Evolutionary conservation across 768 basidiomycete genomes (phyloP), one percentile per base, ranked within the genome.

Genomic region (Mycena alexandri): DNA sequence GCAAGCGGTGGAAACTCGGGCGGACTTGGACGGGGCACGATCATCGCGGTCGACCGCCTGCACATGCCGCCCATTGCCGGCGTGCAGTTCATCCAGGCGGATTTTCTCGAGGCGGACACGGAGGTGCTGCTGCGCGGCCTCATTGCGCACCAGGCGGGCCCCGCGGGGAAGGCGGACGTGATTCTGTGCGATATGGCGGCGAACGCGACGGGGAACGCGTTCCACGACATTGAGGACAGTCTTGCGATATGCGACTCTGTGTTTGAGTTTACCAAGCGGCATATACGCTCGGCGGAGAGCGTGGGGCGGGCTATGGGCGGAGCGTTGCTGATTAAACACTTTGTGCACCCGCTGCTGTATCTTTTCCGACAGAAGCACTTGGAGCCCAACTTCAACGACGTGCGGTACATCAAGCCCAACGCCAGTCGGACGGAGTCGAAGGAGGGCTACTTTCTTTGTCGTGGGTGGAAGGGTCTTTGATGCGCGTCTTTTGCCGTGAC

Each of bases 101-200:
- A 98, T 79, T 98, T 98, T 70, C 85, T 97, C 11, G 78, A 84
- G 0, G 81, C 86, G 0, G 76, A 81, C 24, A 86, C 90, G 0
- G 84, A 84, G 42, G 63, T 64, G 4, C 74, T 79, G 25, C 80
- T 95, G 29, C 78, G 78, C n/a, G 72, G 75, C 25, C 21, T 66
- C 19, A 61, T 62, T 41, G 29, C 46, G 53, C 29, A 41, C 11
- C 75, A 73, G 19, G 71, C 71, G 42, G 77, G 79, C 63, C 65
- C 73, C 0, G 75, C 76, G 3, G 79, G 78, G 19, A 86, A 85
- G 77, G 91, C 89, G 9, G 95, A 98, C 75, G 81, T 96, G 19
- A 86, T 98, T 25, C 83, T 98, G 5, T 94, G 91, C 10, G 96
- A 98, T 74, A 96, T 98, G 92, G 93, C 95, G 19, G 89, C 89